A percentile compares a stretch with the other conserved stretches of the same genome.
These are phyloP conservation scores for Hortaea sp. DNA, from an alignment of 2,329 filamentous ascomycete species.

Conservation along the genomic window DNA sequence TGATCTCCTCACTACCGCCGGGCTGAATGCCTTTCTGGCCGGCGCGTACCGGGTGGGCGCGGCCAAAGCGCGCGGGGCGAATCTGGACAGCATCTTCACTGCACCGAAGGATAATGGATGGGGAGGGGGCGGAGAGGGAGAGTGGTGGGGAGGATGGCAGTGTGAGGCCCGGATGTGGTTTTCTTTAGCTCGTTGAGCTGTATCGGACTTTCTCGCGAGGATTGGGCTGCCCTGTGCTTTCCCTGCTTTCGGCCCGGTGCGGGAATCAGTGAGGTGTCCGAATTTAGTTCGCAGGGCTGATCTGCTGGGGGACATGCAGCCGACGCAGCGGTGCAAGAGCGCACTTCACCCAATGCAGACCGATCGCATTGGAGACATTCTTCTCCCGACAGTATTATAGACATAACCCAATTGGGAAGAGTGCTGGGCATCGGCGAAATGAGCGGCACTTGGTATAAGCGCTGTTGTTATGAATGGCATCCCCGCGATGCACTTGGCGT, in stretches of 20 bases:
- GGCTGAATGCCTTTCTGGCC: slow-evolving; percentile 19
- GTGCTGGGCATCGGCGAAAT: not conserved
- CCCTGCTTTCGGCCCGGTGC: not conserved
- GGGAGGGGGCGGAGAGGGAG: not conserved
- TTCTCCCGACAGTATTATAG: not conserved
- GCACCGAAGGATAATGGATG: not conserved
- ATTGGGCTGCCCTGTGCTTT: not conserved
- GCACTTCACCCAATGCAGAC: not conserved
- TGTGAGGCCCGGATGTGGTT: not conserved
- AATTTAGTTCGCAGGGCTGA: not conserved
- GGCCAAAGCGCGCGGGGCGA: slow-evolving; percentile 25
- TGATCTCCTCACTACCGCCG: slow-evolving; percentile 49
- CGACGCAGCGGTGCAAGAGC: too few relatives aligned
- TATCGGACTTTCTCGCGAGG: not conserved
- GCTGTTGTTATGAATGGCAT: not conserved
- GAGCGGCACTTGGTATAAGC: not conserved
- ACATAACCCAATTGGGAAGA: not conserved
- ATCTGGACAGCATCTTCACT: slow-evolving; percentile 24
- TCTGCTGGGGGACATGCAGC: not conserved
- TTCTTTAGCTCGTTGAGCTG: not conserved
- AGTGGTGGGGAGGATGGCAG: not conserved
- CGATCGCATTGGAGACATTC: not conserved
- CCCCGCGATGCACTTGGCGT: not conserved
- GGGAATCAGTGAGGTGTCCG: not conserved
- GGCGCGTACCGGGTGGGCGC: slow-evolving; percentile 22